Base-by-base conservation (phyloP, 805 yeast genomes). In the Wickerhamomyces pijperi region DNA sequence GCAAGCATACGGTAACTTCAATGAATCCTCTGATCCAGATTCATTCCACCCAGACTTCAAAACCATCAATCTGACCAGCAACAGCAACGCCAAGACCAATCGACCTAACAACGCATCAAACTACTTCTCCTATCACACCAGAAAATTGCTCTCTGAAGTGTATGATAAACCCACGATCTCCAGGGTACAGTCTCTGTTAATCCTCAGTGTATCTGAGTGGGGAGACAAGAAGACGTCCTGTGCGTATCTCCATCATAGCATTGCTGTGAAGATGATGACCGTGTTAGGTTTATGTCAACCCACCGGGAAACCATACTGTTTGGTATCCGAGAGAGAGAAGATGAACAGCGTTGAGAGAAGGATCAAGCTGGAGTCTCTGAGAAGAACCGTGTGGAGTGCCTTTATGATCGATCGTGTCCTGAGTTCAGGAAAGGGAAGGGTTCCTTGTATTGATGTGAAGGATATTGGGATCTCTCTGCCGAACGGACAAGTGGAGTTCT, bases 381-480 rank as follows among this genome's bases (percentile, higher is more conserved):
- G 65, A 28, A 43, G 69, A 34, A 62, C 69, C 3, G 46, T 64
- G 4, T 64, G 69, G 69, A 45, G 61, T 4, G 65, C 62, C 12
- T 63, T 58, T 39, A 61, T 64, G 66, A 61, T 64, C 67, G 69
- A 64, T 43, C 40, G 65, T 29, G 61, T n/a, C n/a, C 67, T 40
- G 62, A 56, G 29, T 55, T 64, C 8, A 56, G 64, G 65, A 66
- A 3, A 43, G 62, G 37, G 49, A 55, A 25, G 41, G 67, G 23
- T 51, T 59, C 9, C 51, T 62, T 15, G 59, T 63, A 21, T 52
- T 63, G 5, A 49, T 50, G 38, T 61, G 19, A 60, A 59, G 16
- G 64, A 61, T 38, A 59, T 63, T 16, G 42, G 49, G 7, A 49
- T 61, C 8, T 40, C 46, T 16, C 45, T 63, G 13, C 68, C 68